Percentiles rank a stretch among this genome's conserved stretches.
phyloP scores from a whole-genome alignment of 1,284 basidiomycete species.

The Rhizopogon parksii region DNA sequence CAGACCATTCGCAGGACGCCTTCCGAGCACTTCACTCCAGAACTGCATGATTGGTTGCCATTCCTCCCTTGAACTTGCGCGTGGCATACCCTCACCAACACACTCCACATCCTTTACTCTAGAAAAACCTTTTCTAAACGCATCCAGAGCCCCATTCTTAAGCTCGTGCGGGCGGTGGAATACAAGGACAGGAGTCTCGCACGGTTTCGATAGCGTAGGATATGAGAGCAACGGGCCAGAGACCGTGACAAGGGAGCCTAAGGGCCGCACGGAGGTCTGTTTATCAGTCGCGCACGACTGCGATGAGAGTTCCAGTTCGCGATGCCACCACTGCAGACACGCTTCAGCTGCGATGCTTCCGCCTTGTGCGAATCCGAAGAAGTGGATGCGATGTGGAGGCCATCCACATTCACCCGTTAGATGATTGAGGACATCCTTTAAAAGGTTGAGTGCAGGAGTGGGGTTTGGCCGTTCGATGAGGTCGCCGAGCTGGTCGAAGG shows the following conservation, averaged over 20 bases:
- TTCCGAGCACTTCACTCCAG: slow-evolving; percentile 68
- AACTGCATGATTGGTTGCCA: slow-evolving; percentile 83
- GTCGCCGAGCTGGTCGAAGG: slow-evolving; percentile 76
- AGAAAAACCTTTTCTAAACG: slow-evolving; percentile 55
- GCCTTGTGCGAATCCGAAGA: slow-evolving; percentile 89
- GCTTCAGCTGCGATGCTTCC: slow-evolving; percentile 75
- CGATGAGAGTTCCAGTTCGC: slow-evolving; percentile 15
- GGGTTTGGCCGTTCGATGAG: slow-evolving; percentile 68
- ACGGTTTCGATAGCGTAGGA: slow-evolving; percentile 49
- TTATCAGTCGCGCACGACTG: slow-evolving; percentile 4
- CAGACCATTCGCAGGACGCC: slow-evolving; percentile 57
- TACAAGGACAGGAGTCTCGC: slow-evolving; percentile 57
- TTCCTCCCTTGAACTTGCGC: slow-evolving; percentile 50
- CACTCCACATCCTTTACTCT: slow-evolving; percentile 38
- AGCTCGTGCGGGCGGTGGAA: slow-evolving; percentile 49
- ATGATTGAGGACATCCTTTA: slow-evolving; percentile 50
- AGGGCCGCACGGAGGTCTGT: slow-evolving; percentile 14
- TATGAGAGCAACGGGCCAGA: slow-evolving; percentile 72
- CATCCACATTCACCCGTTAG: slow-evolving; percentile 59
- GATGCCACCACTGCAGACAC: slow-evolving; percentile 36
- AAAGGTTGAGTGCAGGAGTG: slow-evolving; percentile 51
- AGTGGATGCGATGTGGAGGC: slow-evolving; percentile 63
- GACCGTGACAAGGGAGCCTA: slow-evolving; percentile 67
- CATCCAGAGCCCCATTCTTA: slow-evolving; percentile 36
- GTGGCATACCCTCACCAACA: slow-evolving; percentile 57